Evolutionary conservation across 305 asterid species (phyloP).

Genomic region (Rubia tinctorum): DNA sequence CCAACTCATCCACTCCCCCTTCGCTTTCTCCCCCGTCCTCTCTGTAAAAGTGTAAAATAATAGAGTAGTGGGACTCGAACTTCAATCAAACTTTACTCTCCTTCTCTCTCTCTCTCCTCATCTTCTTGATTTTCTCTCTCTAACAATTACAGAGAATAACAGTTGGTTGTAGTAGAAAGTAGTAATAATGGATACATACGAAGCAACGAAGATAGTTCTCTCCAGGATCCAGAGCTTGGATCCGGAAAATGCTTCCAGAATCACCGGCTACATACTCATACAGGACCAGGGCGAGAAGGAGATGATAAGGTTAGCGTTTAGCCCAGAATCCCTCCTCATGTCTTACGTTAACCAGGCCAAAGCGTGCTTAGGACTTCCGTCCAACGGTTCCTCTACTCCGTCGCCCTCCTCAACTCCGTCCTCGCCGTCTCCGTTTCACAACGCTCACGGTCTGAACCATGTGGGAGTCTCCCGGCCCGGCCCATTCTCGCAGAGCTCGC

Average conservation of each 20-base stretch:
- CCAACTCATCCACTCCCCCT: slow-evolving; percentile 3
- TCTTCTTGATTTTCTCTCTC: neutral
- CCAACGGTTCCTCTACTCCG: slow-evolving; percentile 29
- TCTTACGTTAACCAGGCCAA: slow-evolving; percentile 64
- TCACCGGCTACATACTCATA: slow-evolving; percentile 81
- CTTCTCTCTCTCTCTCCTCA: no score
- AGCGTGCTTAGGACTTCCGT: slow-evolving; percentile 36
- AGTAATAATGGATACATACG: slow-evolving; percentile 62
- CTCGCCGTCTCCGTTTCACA: slow-evolving; percentile 31
- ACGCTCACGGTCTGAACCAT: slow-evolving; percentile 25
- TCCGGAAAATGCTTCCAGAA: slow-evolving; percentile 86
- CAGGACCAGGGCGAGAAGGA: slow-evolving; percentile 93
- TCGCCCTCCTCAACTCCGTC: slow-evolving; percentile 37
- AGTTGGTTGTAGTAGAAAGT: neutral
- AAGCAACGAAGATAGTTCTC: slow-evolving; percentile 76
- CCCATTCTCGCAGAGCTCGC: slow-evolving; percentile 47
- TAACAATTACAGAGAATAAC: neutral
- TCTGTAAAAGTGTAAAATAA: neutral
- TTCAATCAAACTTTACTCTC: slow-evolving; percentile 11
- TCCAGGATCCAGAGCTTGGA: slow-evolving; percentile 79
- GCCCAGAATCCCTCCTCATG: slow-evolving; percentile 54
- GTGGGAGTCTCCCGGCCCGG: slow-evolving; percentile 24
- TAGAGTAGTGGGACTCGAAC: slow-evolving; percentile 8
- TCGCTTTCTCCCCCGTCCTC: slow-evolving; percentile 10
- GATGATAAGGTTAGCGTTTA: slow-evolving; percentile 83